A percentile compares a stretch with the other conserved stretches of the same genome.
Conservation (phyloP, 805 yeast genomes). For the Zygosaccharomyces bisporus region DNA sequence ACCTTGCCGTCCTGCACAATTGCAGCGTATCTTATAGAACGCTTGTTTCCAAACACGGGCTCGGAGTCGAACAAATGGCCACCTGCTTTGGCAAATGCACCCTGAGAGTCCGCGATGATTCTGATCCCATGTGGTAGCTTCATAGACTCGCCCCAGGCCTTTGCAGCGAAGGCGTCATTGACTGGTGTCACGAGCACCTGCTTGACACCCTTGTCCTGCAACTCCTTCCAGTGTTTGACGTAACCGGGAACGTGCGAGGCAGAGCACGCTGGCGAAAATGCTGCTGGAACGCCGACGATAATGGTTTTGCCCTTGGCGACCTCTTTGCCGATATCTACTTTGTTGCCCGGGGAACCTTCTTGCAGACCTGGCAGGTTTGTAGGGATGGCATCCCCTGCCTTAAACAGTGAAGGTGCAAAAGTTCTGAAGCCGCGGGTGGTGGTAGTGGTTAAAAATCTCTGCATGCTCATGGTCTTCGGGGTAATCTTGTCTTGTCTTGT, state of each 20-base stretch:
- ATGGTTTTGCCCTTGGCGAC: constrained; percentile 48
- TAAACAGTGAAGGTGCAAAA: constrained; percentile 33
- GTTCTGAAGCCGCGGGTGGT: constrained; percentile 27
- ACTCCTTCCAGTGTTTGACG: constrained; percentile 46
- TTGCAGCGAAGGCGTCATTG: constrained; percentile 81
- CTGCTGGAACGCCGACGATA: constrained; percentile 71
- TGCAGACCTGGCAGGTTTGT: constrained; percentile 44
- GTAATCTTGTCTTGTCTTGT: not conserved
- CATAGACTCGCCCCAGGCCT: constrained; percentile 66
- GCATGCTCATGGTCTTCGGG: not conserved
- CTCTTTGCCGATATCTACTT: constrained; percentile 50
- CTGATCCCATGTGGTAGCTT: constrained; percentile 39
- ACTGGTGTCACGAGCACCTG: constrained; percentile 65
- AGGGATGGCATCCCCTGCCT: constrained; percentile 64
- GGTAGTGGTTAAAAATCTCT: not conserved
- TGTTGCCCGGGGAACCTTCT: constrained; percentile 64
- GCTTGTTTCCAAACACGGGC: constrained; percentile 67
- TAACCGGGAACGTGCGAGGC: constrained; percentile 69
- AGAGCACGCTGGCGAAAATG: constrained; percentile 79
- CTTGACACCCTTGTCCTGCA: constrained; percentile 64
- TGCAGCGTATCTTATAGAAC: constrained; percentile 74
- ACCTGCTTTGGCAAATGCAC: constrained; percentile 61
- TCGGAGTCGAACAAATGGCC: constrained; percentile 74
- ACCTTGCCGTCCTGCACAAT: constrained; percentile 74
- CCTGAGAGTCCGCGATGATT: constrained; percentile 77